phyloP scores from a whole-genome alignment of 108 stramenopile species.

The Cyclotella sp. region DNA sequence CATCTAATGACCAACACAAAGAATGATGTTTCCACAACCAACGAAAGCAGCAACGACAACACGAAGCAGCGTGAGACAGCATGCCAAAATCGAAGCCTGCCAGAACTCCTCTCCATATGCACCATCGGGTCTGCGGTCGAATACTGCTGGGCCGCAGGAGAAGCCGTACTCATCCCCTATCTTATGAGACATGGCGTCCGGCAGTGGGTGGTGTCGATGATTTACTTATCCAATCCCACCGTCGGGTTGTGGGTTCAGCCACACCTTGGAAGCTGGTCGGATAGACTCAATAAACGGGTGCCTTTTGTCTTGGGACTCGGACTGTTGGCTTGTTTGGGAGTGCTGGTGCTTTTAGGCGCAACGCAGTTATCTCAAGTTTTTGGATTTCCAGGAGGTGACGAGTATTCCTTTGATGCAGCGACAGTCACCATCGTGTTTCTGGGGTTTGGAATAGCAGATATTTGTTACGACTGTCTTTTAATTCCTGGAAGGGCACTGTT shows the following conservation, averaged over 20 bases:
- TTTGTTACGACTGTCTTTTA: conserved; percentile 28
- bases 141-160: conserved; percentile 31
- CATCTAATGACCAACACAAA: background rate
- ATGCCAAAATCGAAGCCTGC: background rate
- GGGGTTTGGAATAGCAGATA: conserved; percentile 21
- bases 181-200: conserved; percentile 4
- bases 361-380: background rate
- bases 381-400: background rate
- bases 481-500: conserved; percentile 28
- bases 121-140: conserved; percentile 21
- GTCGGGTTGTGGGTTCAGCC: conserved; percentile 26
- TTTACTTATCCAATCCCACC: conserved; percentile 25
- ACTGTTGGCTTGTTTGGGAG: background rate
- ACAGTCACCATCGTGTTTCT: conserved; percentile 6
- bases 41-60: background rate
- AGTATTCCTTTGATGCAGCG: background rate
- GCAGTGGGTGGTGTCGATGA: conserved; percentile 23
- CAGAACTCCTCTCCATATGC: conserved; percentile 19
- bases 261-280: conserved; percentile 4
- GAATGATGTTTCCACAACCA: too few relatives aligned
- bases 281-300: conserved; percentile 12
- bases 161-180: conserved; percentile 26
- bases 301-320: conserved; percentile 4
- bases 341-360: background rate
- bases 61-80: background rate